A percentile compares a stretch with the other conserved stretches of the same genome.
phyloP scores from a whole-genome alignment of 2,329 filamentous ascomycete genomes.

The Ceratocystis destructans region DNA sequence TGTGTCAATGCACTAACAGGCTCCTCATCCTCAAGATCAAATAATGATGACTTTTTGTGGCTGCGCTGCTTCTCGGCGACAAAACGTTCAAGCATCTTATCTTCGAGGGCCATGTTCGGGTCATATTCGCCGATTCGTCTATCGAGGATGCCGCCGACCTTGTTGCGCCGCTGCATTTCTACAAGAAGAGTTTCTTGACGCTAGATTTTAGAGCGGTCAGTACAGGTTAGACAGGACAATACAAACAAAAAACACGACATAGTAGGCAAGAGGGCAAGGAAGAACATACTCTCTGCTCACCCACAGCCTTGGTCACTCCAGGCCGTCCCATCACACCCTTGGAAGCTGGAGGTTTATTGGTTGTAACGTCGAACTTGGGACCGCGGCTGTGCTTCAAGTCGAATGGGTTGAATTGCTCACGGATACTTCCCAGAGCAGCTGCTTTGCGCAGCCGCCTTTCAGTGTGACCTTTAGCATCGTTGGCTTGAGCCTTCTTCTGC shows the following conservation, averaged over 20 bases:
- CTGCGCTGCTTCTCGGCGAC: slow-evolving; percentile 70
- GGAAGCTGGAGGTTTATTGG: slow-evolving; percentile 39
- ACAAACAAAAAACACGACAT: background rate
- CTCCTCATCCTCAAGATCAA: slow-evolving; percentile 78
- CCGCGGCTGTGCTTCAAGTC: slow-evolving; percentile 74
- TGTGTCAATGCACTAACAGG: slow-evolving; percentile 63
- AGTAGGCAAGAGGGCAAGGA: background rate
- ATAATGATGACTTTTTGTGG: slow-evolving; percentile 65
- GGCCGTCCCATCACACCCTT: slow-evolving; percentile 59
- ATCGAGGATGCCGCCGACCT: slow-evolving; percentile 84
- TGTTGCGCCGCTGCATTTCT: slow-evolving; percentile 79
- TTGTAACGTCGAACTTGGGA: slow-evolving; percentile 76
- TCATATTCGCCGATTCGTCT: slow-evolving; percentile 93
- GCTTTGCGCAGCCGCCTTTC: slow-evolving; percentile 66
- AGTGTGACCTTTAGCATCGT: slow-evolving; percentile 48
- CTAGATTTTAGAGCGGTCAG: slow-evolving; percentile 29
- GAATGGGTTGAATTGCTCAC: slow-evolving; percentile 96
- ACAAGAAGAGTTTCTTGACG: slow-evolving; percentile 71
- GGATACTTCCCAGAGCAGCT: slow-evolving; percentile 68
- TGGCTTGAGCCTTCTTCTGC: slow-evolving; percentile 62
- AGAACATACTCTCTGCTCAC: slow-evolving; percentile 61
- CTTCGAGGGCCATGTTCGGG: slow-evolving; percentile 81
- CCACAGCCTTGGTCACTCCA: slow-evolving; percentile 68
- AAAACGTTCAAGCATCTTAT: slow-evolving; percentile 83
- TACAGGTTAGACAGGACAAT: slow-evolving; percentile 17